phyloP scores from a whole-genome alignment of 148 eudicot species.

The Camellia lanceoleosa region DNA sequence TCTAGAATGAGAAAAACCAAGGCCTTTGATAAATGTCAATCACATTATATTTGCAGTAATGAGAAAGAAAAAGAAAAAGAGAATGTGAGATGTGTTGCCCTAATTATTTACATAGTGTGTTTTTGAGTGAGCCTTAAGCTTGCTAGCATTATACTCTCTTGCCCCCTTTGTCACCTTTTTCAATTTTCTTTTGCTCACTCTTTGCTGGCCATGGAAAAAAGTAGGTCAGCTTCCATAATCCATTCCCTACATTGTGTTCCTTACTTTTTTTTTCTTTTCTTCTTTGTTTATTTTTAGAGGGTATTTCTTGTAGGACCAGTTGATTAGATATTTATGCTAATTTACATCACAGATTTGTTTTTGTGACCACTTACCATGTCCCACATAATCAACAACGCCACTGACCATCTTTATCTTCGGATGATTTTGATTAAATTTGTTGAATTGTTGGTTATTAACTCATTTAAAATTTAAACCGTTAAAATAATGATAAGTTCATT shows the following conservation, averaged over 20 bases:
- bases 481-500: no score
- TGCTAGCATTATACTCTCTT: slow-evolving; percentile 8
- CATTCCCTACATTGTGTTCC: slow-evolving; percentile 3
- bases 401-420: no score
- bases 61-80: background rate
- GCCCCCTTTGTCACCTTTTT: background rate
- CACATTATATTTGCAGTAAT: no score
- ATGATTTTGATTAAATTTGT: no score
- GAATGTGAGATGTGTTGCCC: background rate
- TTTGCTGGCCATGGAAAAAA: background rate
- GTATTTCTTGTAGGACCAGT: background rate
- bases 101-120: slow-evolving; percentile 3
- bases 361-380: background rate
- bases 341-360: background rate
- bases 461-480: no score
- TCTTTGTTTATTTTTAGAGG: no score
- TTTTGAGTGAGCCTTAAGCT: slow-evolving; percentile 20
- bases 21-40: no score
- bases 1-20: no score
- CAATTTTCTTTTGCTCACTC: background rate
- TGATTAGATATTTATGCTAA: background rate
- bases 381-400: slow-evolving; percentile 3
- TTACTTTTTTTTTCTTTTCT: background rate
- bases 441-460: no score
- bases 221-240: slow-evolving; percentile 10